Evolutionary conservation across 1,139 yeast genomes (phyloP).

Genomic region (Arxiozyma telluris): DNA sequence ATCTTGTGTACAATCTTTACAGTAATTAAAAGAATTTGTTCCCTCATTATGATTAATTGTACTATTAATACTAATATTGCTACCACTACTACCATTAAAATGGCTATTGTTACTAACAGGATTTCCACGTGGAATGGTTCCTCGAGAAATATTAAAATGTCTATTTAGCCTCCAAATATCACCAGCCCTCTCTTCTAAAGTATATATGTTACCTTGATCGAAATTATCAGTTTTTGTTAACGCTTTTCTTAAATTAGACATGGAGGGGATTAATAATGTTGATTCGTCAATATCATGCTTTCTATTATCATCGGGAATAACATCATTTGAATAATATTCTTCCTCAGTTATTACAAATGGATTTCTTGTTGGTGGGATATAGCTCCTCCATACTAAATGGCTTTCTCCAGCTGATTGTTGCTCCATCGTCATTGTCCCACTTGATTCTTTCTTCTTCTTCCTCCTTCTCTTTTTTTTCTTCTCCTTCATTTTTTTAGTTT

Average conservation of each 20-base stretch:
- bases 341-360: not conserved
- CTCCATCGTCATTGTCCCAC: not conserved
- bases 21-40: no score
- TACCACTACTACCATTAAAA: not conserved
- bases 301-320: not conserved
- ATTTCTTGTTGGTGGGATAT: not conserved
- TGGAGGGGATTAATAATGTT: not conserved
- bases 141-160: not conserved
- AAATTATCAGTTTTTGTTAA: not conserved
- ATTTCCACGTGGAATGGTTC: not conserved
- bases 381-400: not conserved
- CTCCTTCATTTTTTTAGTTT: not conserved
- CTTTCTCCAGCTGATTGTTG: not conserved
- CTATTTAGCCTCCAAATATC: conserved; percentile 1
- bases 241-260: not conserved
- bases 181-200: not conserved
- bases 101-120: no score
- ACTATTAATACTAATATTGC: not conserved
- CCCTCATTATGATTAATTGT: not conserved
- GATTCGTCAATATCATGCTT: not conserved
- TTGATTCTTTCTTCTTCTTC: not conserved
- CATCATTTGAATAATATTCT: not conserved
- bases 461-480: not conserved
- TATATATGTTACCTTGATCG: not conserved
- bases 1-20: not conserved